Evolutionary conservation across 805 yeast species (phyloP).

Genomic region (Kuraishia hungarica): DNA sequence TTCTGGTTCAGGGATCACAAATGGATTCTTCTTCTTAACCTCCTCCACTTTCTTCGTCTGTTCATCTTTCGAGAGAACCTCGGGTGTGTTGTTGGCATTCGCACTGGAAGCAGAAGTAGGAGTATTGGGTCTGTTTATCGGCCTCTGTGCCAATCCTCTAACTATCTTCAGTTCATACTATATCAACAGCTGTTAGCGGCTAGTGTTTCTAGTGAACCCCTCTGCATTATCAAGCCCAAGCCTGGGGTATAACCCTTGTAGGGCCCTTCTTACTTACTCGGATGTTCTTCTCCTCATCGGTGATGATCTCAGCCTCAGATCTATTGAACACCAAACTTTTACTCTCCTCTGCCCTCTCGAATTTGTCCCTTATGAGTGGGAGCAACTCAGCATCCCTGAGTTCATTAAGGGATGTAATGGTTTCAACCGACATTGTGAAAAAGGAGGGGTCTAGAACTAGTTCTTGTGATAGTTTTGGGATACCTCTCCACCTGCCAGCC

Average conservation of each 20-base stretch:
- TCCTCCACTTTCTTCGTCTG: constrained; percentile 24
- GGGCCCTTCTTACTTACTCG: constrained; percentile 1
- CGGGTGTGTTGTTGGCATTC: background rate
- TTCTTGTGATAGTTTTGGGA: no score
- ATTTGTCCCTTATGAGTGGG: constrained; percentile 9
- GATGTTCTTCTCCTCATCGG: constrained; percentile 15
- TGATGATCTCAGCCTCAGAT: constrained; percentile 13
- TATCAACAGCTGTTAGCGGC: background rate
- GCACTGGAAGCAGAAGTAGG: constrained; percentile 9
- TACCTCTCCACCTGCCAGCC: background rate
- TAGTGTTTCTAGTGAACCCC: no score
- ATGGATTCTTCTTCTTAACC: constrained; percentile 51
- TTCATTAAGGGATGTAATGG: constrained; percentile 8
- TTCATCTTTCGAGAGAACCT: constrained; percentile 11
- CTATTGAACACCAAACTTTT: constrained; percentile 16
- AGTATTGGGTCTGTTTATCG: constrained; percentile 24
- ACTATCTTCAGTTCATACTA: constrained; percentile 23
- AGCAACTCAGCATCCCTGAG: constrained; percentile 12
- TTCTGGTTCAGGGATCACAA: constrained; percentile 70
- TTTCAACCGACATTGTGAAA: background rate
- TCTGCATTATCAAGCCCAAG: no score
- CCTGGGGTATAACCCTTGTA: no score
- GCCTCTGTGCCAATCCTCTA: constrained; percentile 22
- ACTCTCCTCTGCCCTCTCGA: constrained; percentile 14
- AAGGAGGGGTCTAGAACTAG: background rate